Conservation (phyloP, 371 early-diverging fungal genomes). For the Lichtheimia corymbifera region DNA sequence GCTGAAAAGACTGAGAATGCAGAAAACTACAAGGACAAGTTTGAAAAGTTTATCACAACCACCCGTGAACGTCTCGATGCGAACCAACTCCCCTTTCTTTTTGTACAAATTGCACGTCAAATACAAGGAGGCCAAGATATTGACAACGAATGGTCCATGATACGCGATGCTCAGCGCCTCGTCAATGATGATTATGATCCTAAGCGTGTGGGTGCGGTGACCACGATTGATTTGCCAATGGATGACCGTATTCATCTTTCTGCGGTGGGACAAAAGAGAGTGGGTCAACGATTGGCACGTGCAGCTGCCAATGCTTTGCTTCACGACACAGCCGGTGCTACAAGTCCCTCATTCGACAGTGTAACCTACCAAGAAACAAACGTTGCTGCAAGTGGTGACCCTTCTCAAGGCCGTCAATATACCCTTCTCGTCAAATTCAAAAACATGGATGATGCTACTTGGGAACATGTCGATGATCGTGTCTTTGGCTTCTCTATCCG, state of each 20-base stretch:
- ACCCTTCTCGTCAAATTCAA: neutral
- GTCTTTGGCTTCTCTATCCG: slow-evolving; percentile 20
- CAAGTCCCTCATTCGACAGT: slow-evolving; percentile 5
- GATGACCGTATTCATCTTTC: slow-evolving; percentile 45
- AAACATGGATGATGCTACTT: neutral
- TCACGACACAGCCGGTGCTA: neutral
- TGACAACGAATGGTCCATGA: slow-evolving; percentile 19
- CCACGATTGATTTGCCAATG: slow-evolving; percentile 26
- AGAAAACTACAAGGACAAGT: neutral
- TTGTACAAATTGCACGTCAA: slow-evolving; percentile 34
- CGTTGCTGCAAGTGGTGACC: neutral
- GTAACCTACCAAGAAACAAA: slow-evolving; percentile 4
- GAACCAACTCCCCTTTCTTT: slow-evolving; percentile 19
- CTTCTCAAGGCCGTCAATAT: neutral
- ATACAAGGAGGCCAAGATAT: slow-evolving; percentile 1
- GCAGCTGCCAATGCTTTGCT: slow-evolving; percentile 17
- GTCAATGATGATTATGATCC: neutral
- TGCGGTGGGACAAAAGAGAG: slow-evolving; percentile 15
- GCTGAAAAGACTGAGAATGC: neutral
- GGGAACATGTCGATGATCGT: neutral
- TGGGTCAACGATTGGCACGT: slow-evolving; percentile 33
- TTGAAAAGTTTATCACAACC: neutral
- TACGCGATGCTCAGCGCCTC: slow-evolving; percentile 27
- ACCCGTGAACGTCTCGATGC: neutral
- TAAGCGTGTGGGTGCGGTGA: slow-evolving; percentile 2